Percentiles rank a stretch among this genome's conserved stretches.
Conservation (phyloP, 495 filamentous ascomycete species). For the Chlorociboria aeruginascens region DNA sequence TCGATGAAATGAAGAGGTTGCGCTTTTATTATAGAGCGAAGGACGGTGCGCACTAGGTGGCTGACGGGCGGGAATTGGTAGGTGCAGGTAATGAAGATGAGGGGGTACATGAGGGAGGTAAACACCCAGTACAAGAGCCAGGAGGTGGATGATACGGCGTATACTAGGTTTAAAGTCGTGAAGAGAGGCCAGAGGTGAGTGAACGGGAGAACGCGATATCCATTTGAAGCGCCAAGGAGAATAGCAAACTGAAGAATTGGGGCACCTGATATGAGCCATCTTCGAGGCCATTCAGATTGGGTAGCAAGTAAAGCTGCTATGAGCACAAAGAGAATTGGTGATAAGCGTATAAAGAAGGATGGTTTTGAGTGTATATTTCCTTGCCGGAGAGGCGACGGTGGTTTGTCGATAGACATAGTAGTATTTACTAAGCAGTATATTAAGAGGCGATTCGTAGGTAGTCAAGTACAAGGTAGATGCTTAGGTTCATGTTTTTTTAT, state of each 20-base stretch:
- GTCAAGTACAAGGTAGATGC: too few species aligned
- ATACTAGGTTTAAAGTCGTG: conserved; percentile 23
- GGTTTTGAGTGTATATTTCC: too few species aligned
- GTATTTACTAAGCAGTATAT: too few species aligned
- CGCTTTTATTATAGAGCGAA: conserved; percentile 13
- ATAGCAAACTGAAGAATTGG: conserved; percentile 22
- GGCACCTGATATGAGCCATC: conserved; percentile 24
- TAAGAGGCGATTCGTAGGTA: too few species aligned
- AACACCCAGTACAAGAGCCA: conserved; percentile 28
- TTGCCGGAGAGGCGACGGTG: too few species aligned
- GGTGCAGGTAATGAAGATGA: conserved; percentile 20
- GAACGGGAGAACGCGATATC: conserved; percentile 20
- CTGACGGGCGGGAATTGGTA: conserved; percentile 22
- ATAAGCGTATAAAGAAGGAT: background rate
- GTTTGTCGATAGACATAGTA: too few species aligned
- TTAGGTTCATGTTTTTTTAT: too few species aligned
- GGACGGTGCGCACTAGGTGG: conserved; percentile 11
- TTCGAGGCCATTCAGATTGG: conserved; percentile 10
- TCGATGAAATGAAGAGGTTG: conserved; percentile 26
- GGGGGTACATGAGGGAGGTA: conserved; percentile 18
- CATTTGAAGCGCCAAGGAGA: conserved; percentile 19
- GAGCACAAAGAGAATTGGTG: conserved; percentile 8
- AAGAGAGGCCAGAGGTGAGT: conserved; percentile 26
- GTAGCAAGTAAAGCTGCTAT: conserved; percentile 4
- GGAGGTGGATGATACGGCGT: conserved; percentile 26